phyloP scores from a whole-genome alignment of 768 basidiomycete genomes.

The Lactarius akahatsu region DNA sequence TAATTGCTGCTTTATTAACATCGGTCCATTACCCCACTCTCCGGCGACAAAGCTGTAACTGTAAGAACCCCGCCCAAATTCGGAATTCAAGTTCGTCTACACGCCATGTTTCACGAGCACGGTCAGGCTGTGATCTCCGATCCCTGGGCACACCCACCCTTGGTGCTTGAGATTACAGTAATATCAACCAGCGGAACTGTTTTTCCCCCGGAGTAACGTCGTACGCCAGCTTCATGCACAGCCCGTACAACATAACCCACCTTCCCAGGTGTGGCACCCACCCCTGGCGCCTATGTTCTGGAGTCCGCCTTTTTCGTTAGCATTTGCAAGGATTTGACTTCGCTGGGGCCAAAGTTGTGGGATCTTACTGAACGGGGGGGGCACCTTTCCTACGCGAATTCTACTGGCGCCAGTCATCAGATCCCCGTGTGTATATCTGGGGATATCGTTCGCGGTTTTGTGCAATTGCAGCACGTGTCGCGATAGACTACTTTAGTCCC shows the following conservation, averaged over 20 bases:
- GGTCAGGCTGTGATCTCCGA: neutral
- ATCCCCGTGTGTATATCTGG: conserved; percentile 35
- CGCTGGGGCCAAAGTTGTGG: conserved; percentile 40
- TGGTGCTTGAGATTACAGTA: neutral
- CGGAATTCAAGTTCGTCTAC: neutral
- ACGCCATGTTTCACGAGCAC: neutral
- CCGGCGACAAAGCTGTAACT: conserved; percentile 12
- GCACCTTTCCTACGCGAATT: conserved; percentile 51
- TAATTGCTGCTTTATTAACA: conserved; percentile 17
- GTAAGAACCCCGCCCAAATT: neutral
- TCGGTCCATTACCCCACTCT: conserved; percentile 3
- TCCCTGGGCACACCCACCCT: neutral
- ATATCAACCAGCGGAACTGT: neutral
- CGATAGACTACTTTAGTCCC: conserved; percentile 31
- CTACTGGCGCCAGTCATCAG: conserved; percentile 43
- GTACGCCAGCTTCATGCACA: neutral
- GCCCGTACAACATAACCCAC: neutral
- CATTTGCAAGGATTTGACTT: neutral
- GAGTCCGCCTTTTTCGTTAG: conserved; percentile 47
- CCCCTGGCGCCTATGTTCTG: conserved; percentile 1
- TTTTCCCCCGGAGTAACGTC: neutral
- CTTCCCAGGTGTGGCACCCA: neutral
- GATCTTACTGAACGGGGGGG: conserved; percentile 56
- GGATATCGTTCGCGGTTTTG: conserved; percentile 30
- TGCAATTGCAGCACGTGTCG: conserved; percentile 35